Evolutionary conservation across 2,329 filamentous ascomycete species (phyloP), one percentile per base, ranked within the genome.

Genomic region (Arthroderma sp.): DNA sequence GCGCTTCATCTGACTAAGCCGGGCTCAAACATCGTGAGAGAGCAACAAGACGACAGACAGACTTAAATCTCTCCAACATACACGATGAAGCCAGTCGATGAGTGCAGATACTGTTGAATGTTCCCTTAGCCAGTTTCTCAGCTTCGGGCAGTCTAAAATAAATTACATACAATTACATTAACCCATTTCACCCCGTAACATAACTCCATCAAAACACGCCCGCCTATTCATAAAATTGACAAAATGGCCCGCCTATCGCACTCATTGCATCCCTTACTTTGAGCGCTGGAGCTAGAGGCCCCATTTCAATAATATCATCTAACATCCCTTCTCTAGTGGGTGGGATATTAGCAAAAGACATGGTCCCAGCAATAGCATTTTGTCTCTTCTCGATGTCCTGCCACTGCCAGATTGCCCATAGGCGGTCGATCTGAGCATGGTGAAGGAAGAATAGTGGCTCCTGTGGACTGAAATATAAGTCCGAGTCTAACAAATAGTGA

Each of bases 331-430:
- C 55, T 6, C 42, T 37, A 9, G 53, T 51, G 10, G 47, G 54
- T 8, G 53, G 54, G 15, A 39, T 30, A 33, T 52, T 52, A 6
- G 38, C 45, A 36, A 50, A 46, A 9, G 48, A 50, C 9, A 50
- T 37, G 10, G 45, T 46, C 8, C 47, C 48, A 41, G 22, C 40
- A n/a, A 44, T 29, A 15, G 40, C 32, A 29, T 46, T 33, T 5
- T 32, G 11, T 39, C 49, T 33, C 8, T 36, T 40, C 7, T 47
- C 36, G 5, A 48, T 47, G 33, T 52, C 49, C 29, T 45, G 38
- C 45, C 44, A 47, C 43, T 56, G 53, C 53, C 53, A 56, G n/a
- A 54, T 50, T 7, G 47, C 38, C 53, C 53, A 56, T 27, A 51
- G 34, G 10, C 53, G 50, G 36, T 56, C 53, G 11, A 56, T 47